A percentile compares a stretch with the other conserved stretches of the same genome.
phyloP scores from a whole-genome alignment of 345 rosid genomes.

The Gossypium ekmanianum region DNA sequence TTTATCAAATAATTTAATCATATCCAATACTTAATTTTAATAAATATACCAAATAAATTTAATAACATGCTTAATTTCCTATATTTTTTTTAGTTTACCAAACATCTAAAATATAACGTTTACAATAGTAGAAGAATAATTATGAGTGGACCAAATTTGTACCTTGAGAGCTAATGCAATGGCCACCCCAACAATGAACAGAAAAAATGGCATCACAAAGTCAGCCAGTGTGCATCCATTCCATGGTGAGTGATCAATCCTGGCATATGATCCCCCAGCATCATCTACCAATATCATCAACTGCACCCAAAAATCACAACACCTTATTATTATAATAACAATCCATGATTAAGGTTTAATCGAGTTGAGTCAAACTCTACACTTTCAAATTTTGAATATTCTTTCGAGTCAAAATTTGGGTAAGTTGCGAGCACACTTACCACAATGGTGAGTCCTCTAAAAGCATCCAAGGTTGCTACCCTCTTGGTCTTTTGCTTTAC shows the following conservation, averaged over 20 bases:
- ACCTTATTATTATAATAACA: no score
- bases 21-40: no score
- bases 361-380: no score
- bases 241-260: constrained; percentile 71
- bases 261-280: constrained; percentile 47
- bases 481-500: constrained; percentile 41
- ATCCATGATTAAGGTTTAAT: no score
- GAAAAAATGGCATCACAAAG: constrained; percentile 71
- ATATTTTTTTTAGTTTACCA: no score
- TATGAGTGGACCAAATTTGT: background rate
- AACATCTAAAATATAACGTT: no score
- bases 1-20: no score
- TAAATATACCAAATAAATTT: no score
- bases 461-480: constrained; percentile 53
- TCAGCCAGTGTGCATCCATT: constrained; percentile 64
- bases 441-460: constrained; percentile 55
- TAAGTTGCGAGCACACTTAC: constrained; percentile 22
- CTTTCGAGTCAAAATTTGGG: background rate
- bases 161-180: constrained; percentile 69
- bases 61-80: no score
- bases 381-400: background rate
- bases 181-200: constrained; percentile 65
- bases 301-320: constrained; percentile 18
- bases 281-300: constrained; percentile 64
- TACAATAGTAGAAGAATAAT: no score